Evolutionary conservation across 139 green algal genomes (phyloP), one percentile per base, ranked within the genome.

Genomic region (Micractinium conductrix): DNA sequence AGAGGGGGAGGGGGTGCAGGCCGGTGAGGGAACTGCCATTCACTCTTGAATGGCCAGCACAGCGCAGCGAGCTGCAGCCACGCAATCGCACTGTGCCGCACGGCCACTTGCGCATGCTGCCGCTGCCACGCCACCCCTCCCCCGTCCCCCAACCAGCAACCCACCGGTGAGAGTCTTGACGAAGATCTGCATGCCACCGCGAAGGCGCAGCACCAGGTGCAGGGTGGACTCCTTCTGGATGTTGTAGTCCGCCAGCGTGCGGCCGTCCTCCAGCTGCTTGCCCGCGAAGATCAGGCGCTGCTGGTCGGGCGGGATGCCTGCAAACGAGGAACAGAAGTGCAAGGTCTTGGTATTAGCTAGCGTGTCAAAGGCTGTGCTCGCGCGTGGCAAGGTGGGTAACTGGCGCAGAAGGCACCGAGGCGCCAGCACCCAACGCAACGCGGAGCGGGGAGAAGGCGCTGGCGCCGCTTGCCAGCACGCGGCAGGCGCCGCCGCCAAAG

Each of bases 151-250:
- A 71, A 58, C 16, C 30, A 71, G 12, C n/a, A 30, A 71, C 30
- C 6, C 30, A 37, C 63, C 30, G n/a, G 30, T 37, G 30, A 98
- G 89, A 30, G 96, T 98, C 89, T 93, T 93, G 35, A 93, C 90
- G 78, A 95, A 95, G 84, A 98, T 97, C 91, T 98, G 92, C 91
- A 96, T 95, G 83, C 96, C 96, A 60, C 95, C 95, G 69, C 97
- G 93, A 85, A 99, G 94, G 50, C 97, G 95, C 76, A 99, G 95
- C 87, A 99, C 97, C 91, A 99, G 85, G 91, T 99, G 97, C 30
- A 99, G 94, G 4, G 97, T 99, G 43, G 95, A 98, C 92, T 99
- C 96, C 93, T 98, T 98, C 91, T 98, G 93, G 86, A 98, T 98
- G 91, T 98, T 98, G 94, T 98, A 99, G 90, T 98, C 96, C 17